These are phyloP conservation scores for Acacia concinna DNA, from an alignment of 331 rosid species.

Conservation along the genomic window DNA sequence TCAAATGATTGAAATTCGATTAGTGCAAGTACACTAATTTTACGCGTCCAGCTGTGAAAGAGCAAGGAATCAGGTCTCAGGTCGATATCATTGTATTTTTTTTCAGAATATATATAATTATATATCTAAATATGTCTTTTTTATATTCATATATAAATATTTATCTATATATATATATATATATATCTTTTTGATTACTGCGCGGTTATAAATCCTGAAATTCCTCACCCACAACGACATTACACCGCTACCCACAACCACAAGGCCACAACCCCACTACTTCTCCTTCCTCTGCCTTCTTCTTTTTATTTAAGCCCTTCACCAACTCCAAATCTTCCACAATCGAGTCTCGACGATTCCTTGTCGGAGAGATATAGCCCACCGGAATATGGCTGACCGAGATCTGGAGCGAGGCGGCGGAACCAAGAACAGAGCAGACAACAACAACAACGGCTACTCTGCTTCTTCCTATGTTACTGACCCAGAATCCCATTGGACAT, in stretches of 20 bases:
- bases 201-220: constrained; percentile 39
- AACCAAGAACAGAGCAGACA: constrained; percentile 41
- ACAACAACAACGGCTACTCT: neutral
- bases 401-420: constrained; percentile 61
- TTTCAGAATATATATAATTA: too few relatives aligned
- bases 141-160: too few relatives aligned
- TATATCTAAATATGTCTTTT: too few relatives aligned
- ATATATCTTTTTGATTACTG: neutral
- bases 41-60: neutral
- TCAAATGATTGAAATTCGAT: neutral
- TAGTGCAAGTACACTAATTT: neutral
- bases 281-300: neutral
- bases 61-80: neutral
- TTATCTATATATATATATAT: too few relatives aligned
- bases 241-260: neutral
- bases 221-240: constrained; percentile 21
- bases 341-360: neutral
- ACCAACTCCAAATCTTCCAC: constrained; percentile 30
- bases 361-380: constrained; percentile 3
- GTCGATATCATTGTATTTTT: neutral
- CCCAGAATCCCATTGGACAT: constrained; percentile 59
- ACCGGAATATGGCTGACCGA: constrained; percentile 48
- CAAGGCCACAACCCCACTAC: constrained; percentile 22
- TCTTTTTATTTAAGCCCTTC: constrained; percentile 36
- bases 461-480: constrained; percentile 40